A percentile compares a stretch with the other conserved stretches of the same genome.
phyloP scores from a whole-genome alignment of 2,329 filamentous ascomycete species.

The Zasmidium citrigriseum region DNA sequence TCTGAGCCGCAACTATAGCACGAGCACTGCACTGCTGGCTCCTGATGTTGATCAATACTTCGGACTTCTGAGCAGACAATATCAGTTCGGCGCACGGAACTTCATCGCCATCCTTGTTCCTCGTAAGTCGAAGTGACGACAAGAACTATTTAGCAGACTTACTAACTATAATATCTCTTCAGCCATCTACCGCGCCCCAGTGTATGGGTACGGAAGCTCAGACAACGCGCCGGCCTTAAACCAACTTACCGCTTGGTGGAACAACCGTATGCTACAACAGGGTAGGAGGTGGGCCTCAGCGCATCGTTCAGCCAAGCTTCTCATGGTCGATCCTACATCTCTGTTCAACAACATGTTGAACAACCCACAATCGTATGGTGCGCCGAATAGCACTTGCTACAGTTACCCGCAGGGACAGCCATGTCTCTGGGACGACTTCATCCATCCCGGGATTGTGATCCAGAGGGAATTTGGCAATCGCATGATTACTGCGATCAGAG shows the following conservation, averaged over 20 bases:
- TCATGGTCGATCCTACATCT: slow-evolving; percentile 3
- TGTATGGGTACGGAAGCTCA: neutral
- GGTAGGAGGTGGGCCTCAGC: neutral
- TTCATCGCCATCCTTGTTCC: slow-evolving; percentile 4
- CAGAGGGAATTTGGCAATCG: slow-evolving; percentile 8
- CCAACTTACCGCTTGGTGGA: neutral
- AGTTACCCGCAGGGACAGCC: slow-evolving; percentile 13
- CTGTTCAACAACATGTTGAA: slow-evolving; percentile 5
- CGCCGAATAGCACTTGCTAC: slow-evolving; percentile 13
- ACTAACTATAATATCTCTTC: neutral
- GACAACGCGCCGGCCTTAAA: neutral
- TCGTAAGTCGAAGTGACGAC: neutral
- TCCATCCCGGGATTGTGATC: slow-evolving; percentile 12
- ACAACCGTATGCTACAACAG: neutral
- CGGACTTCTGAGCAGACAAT: neutral
- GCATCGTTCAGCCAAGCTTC: neutral
- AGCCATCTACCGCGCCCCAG: slow-evolving; percentile 1
- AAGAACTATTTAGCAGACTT: neutral
- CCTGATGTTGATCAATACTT: slow-evolving; percentile 7
- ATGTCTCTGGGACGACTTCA: slow-evolving; percentile 16
- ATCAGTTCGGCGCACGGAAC: slow-evolving; percentile 2
- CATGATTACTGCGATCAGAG: neutral
- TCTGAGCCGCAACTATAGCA: neutral
- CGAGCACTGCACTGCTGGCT: neutral
- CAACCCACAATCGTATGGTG: slow-evolving; percentile 9